Evolutionary conservation across 305 asterid species (phyloP).

Genomic region (Nicotiana rustica): DNA sequence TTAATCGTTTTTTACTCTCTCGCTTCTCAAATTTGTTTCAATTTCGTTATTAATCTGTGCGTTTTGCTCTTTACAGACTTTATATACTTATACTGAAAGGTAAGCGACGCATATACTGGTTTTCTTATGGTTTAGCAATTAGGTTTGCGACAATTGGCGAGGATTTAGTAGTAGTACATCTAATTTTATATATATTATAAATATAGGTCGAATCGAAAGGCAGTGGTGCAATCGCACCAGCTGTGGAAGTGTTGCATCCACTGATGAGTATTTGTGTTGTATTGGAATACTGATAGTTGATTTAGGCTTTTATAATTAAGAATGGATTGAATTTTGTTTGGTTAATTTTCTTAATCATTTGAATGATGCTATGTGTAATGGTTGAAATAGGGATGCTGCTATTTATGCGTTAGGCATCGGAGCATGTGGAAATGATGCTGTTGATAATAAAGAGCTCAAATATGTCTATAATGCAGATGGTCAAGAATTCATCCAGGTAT

Average conservation of each 20-base stretch:
- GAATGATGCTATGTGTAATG: conserved; percentile 31
- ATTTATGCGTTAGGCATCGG: conserved; percentile 88
- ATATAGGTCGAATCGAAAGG: no score
- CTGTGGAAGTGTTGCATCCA: no score
- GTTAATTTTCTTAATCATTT: conserved; percentile 2
- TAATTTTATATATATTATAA: no score
- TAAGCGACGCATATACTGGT: conserved; percentile 29
- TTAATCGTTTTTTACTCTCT: background rate
- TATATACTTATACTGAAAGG: conserved; percentile 73
- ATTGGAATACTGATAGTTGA: background rate
- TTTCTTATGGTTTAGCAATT: conserved; percentile 11
- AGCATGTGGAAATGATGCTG: conserved; percentile 76
- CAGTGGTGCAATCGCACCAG: no score
- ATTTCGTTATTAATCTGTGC: conserved; percentile 27
- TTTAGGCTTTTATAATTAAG: background rate
- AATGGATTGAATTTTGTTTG: conserved; percentile 14
- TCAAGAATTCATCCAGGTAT: conserved; percentile 72
- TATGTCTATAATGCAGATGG: conserved; percentile 86
- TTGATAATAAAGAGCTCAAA: conserved; percentile 85
- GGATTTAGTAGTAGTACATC: background rate
- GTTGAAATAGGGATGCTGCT: conserved; percentile 68
- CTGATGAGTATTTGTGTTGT: background rate
- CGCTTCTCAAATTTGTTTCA: background rate
- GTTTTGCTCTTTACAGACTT: conserved; percentile 50
- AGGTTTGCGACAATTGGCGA: background rate